Evolutionary conservation across 2,329 filamentous ascomycete species (phyloP), one percentile per base, ranked within the genome.

Genomic region (Aureobasidium pullulans): DNA sequence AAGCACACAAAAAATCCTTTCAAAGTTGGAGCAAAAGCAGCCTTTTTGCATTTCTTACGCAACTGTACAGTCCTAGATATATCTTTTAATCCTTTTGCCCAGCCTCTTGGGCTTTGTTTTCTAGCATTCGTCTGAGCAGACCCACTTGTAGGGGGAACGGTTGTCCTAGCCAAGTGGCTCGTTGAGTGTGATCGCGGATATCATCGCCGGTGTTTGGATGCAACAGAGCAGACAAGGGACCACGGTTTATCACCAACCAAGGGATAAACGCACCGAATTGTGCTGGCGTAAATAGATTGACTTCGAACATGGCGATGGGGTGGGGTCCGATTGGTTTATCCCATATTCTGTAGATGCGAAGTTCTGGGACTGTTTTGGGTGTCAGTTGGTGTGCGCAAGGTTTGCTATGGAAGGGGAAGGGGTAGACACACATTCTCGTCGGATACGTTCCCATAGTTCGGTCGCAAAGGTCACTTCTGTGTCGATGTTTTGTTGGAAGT

Each of bases 211-310:
- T 91, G 68, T 96, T 96, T 0, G 91, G 90, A 71, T 96, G 92
- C 1, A 96, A 72, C 19, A 96, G 76, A 4, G 78, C 90, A 49
- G 87, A 91, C 62, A 96, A 72, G 2, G 89, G 89, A 0, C 91
- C 91, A 5, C 91, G 81, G 73, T 92, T 86, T 60, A 96, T 83
- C 32, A 89, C 82, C 32, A 96, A 76, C 91, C 91, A 96, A 0
- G 89, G 81, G 40, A 96, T 76, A 67, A 96, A 95, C 0, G 92
- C 91, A 0, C 91, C 91, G 68, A 96, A 96, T 71, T 96, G 89
- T 3, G 84, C 70, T 0, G 91, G 92, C 0, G 86, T 90, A 71
- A 93, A 90, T 19, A 96, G 47, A 66, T 95, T 95, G 47, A 96
- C 90, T 73, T 96, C 92, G 67, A 96, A 96, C 90, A 96, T 96